These are phyloP conservation scores for Coemansia sp. DNA, from an alignment of 192 early-diverging fungal species.

Conservation along the genomic window DNA sequence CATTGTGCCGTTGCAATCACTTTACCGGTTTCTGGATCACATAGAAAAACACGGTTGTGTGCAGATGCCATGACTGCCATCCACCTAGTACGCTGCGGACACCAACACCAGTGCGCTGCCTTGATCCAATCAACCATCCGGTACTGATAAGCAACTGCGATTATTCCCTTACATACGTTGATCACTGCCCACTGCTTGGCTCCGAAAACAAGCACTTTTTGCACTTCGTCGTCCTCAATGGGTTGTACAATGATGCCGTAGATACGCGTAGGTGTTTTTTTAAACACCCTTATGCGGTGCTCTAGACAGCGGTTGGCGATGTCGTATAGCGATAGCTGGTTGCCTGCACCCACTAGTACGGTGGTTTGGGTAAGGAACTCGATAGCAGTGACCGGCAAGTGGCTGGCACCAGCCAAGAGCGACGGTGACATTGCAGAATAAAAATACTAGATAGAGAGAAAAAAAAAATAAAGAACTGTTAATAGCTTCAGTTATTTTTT, in stretches of 20 bases:
- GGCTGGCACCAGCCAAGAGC: background rate
- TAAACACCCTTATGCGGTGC: too few relatives aligned
- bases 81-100: conserved; percentile 2
- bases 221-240: too few relatives aligned
- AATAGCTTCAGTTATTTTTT: too few relatives aligned
- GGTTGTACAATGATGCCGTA: conserved; percentile 41
- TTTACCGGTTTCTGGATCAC: conserved; percentile 19
- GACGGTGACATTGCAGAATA: background rate
- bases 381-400: conserved; percentile 47
- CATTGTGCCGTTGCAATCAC: background rate
- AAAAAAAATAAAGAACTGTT: background rate
- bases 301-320: background rate
- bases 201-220: conserved; percentile 50
- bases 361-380: conserved; percentile 37
- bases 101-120: conserved; percentile 68
- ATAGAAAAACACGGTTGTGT: conserved; percentile 73
- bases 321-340: conserved; percentile 40
- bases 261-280: conserved; percentile 21
- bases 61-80: conserved; percentile 66
- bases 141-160: conserved; percentile 26
- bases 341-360: conserved; percentile 49
- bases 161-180: background rate
- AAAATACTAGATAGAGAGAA: background rate
- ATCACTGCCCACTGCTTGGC: conserved; percentile 52
- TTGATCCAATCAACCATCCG: conserved; percentile 75